These are phyloP conservation scores for Ceratocystis ficicola DNA, from an alignment of 2,329 filamentous ascomycete genomes.

Conservation along the genomic window DNA sequence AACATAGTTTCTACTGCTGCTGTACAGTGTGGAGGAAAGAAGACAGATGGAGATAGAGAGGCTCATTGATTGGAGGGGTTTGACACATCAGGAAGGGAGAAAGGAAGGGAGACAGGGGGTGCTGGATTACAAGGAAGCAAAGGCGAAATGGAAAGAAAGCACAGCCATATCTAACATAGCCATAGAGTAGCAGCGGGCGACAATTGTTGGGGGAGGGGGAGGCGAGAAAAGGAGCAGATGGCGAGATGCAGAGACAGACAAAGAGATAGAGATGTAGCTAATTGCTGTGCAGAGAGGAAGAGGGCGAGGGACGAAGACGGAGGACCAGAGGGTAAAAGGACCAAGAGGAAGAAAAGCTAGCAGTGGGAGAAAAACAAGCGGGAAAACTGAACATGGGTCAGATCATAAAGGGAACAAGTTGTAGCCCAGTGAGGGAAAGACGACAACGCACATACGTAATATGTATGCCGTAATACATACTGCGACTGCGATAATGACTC, in stretches of 20 bases:
- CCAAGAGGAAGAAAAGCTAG: background rate
- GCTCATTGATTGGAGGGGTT: background rate
- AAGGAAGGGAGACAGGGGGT: background rate
- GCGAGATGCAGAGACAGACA: background rate
- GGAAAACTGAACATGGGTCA: conserved; percentile 4
- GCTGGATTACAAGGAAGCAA: background rate
- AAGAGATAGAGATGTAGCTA: background rate
- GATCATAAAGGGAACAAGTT: background rate
- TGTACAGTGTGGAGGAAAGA: background rate
- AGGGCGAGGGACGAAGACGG: background rate
- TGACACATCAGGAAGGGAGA: background rate
- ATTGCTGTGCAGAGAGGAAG: background rate
- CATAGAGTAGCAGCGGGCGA: background rate
- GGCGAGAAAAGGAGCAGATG: background rate
- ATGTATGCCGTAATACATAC: background rate
- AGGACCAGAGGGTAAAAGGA: background rate
- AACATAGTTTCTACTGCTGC: background rate
- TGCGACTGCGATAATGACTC: background rate
- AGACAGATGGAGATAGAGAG: background rate
- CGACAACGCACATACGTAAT: conserved; percentile 6
- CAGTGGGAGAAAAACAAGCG: conserved; percentile 4
- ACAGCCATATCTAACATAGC: background rate
- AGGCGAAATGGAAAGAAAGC: background rate
- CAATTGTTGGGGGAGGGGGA: background rate
- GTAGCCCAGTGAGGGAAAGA: background rate